These are phyloP conservation scores for Cercospora sojina DNA, from an alignment of 2,329 filamentous ascomycete species.

Conservation along the genomic window DNA sequence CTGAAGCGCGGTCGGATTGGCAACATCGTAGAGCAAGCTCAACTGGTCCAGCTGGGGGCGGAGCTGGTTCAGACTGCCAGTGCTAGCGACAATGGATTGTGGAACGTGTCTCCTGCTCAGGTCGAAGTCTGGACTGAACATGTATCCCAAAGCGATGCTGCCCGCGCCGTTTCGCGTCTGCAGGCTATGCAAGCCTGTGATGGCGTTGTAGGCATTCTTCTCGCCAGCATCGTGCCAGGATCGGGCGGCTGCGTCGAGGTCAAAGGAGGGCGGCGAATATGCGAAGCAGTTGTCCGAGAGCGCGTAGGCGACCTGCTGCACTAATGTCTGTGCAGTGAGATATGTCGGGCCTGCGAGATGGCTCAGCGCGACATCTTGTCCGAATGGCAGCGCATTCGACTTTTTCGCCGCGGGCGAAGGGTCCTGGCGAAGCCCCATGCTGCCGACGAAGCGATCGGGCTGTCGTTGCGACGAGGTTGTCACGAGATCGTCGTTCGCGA, in stretches of 20 bases:
- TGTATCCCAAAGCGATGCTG: constrained; percentile 88
- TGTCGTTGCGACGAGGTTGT: constrained; percentile 1
- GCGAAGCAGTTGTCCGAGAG: constrained; percentile 97
- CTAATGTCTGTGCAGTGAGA: constrained; percentile 84
- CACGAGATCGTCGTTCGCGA: background rate
- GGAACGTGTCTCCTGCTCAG: constrained; percentile 86
- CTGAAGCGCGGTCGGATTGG: constrained; percentile 90
- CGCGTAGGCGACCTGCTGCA: constrained; percentile 93
- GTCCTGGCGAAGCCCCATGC: constrained; percentile 33
- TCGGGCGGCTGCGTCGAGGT: constrained; percentile 79
- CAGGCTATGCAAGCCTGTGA: constrained; percentile 73
- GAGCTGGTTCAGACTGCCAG: constrained; percentile 75
- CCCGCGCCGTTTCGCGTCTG: constrained; percentile 89
- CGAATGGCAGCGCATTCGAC: constrained; percentile 54
- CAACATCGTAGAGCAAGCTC: constrained; percentile 83
- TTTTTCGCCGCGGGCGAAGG: constrained; percentile 29
- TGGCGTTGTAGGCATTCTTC: constrained; percentile 77
- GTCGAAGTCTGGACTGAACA: constrained; percentile 97
- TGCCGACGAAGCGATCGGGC: constrained; percentile 30
- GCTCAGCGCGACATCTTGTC: constrained; percentile 52
- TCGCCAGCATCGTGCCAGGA: constrained; percentile 70
- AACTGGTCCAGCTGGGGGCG: constrained; percentile 87
- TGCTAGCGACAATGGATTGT: constrained; percentile 85
- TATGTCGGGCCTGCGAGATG: constrained; percentile 84
- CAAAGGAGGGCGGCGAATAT: constrained; percentile 91